A percentile compares a stretch with the other conserved stretches of the same genome.
phyloP scores from a whole-genome alignment of 1,139 yeast species.

The Diutina neorugosa region DNA sequence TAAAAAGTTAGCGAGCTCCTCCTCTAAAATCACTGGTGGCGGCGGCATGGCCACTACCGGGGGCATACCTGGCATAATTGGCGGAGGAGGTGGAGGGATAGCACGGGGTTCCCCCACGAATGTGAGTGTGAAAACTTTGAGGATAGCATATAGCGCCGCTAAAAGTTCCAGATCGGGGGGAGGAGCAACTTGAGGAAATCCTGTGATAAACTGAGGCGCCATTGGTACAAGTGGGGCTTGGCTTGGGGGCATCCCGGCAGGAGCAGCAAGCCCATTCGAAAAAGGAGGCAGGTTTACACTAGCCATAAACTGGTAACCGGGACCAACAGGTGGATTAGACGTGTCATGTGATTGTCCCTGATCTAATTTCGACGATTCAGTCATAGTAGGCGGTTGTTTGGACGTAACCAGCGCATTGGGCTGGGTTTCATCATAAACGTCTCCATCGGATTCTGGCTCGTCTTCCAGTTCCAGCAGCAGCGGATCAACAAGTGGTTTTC shows the following conservation, averaged over 20 bases:
- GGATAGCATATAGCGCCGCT: not conserved
- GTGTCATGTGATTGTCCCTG: too few species aligned
- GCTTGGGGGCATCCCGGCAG: not conserved
- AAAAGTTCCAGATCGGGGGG: not conserved
- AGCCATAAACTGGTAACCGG: too few species aligned
- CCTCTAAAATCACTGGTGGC: not conserved
- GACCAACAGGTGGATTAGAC: too few species aligned
- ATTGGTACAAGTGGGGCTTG: not conserved
- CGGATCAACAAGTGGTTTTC: not conserved
- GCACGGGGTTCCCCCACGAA: not conserved
- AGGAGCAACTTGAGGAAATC: not conserved
- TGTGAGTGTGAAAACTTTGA: not conserved
- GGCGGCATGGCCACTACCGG: not conserved
- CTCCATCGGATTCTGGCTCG: not conserved
- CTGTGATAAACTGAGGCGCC: not conserved
- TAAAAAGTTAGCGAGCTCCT: constrained; percentile 1
- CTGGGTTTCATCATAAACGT: not conserved
- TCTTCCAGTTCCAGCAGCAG: not conserved
- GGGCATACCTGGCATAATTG: not conserved
- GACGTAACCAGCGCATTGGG: too few species aligned
- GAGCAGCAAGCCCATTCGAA: not conserved
- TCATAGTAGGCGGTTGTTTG: too few species aligned
- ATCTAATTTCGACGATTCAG: too few species aligned
- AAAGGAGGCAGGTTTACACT: not conserved
- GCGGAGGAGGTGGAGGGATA: not conserved